Percentiles rank a stretch among this genome's conserved stretches.
Conservation (phyloP, 257 asterid genomes). For the Linaria vulgaris region DNA sequence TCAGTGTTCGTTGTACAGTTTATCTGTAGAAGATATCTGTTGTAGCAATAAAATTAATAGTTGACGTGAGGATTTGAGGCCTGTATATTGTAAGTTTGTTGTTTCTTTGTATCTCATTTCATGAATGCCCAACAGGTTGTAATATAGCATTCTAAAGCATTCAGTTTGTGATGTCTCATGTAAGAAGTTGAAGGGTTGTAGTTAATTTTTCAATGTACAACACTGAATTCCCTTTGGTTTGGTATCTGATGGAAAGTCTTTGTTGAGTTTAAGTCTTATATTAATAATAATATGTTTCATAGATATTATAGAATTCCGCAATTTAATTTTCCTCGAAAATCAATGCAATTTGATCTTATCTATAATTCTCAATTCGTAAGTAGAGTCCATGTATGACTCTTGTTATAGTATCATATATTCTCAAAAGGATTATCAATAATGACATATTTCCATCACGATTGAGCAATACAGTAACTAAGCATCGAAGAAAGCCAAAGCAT, state of each 20-base stretch:
- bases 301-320: too few species aligned
- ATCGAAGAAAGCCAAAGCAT: neutral
- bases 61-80: slow-evolving; percentile 22
- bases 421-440: too few species aligned
- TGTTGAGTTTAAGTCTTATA: too few species aligned
- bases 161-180: slow-evolving; percentile 19
- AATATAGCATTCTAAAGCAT: slow-evolving; percentile 20
- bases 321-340: too few species aligned
- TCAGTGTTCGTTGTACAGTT: slow-evolving; percentile 41
- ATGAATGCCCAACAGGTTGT: slow-evolving; percentile 23
- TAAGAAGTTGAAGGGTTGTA: neutral
- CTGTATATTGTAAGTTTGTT: slow-evolving; percentile 19
- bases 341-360: too few species aligned
- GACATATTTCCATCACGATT: too few species aligned
- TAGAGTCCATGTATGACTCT: too few species aligned
- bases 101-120: slow-evolving; percentile 2
- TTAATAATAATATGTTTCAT: too few species aligned
- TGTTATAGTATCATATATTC: too few species aligned
- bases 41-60: slow-evolving; percentile 36
- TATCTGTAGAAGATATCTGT: slow-evolving; percentile 28
- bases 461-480: too few species aligned
- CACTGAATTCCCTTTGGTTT: neutral
- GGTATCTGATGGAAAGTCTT: too few species aligned
- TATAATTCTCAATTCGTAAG: too few species aligned
- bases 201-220: neutral